phyloP scores from a whole-genome alignment of 1,284 basidiomycete genomes.

The Mrakiaceae sp. region DNA sequence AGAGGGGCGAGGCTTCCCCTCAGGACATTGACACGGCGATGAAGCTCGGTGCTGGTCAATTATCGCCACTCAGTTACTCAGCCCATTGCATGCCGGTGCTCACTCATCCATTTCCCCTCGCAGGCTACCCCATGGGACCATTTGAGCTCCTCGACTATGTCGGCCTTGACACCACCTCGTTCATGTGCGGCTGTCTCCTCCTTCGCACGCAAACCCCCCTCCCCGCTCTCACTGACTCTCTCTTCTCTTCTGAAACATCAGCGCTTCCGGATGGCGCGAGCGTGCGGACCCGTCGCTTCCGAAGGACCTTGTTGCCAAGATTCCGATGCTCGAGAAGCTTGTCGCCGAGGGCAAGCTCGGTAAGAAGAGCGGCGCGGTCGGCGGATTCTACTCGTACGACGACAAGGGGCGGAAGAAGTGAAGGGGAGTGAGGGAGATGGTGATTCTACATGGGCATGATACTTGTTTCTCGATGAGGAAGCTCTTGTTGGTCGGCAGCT shows the following conservation, averaged over 20 bases:
- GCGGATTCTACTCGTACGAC: slow-evolving; percentile 38
- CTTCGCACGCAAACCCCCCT: too few relatives aligned
- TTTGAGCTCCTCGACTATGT: slow-evolving; percentile 47
- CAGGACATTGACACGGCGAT: slow-evolving; percentile 49
- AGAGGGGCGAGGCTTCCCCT: slow-evolving; percentile 45
- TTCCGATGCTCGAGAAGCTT: slow-evolving; percentile 38
- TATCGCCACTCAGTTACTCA: background rate
- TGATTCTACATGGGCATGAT: too few relatives aligned
- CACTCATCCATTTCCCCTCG: background rate
- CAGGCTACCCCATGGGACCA: slow-evolving; percentile 37
- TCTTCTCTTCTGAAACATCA: too few relatives aligned
- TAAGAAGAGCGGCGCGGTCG: slow-evolving; percentile 38
- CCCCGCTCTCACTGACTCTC: too few relatives aligned
- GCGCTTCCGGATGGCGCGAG: slow-evolving; percentile 42
- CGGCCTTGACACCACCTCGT: slow-evolving; percentile 39
- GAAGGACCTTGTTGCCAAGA: slow-evolving; percentile 37
- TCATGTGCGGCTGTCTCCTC: slow-evolving; percentile 29
- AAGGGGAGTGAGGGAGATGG: too few relatives aligned
- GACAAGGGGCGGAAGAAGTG: background rate
- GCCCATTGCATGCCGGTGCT: background rate
- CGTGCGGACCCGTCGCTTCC: slow-evolving; percentile 36
- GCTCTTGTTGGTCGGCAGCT: too few relatives aligned
- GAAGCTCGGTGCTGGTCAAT: slow-evolving; percentile 46
- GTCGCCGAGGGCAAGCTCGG: slow-evolving; percentile 44
- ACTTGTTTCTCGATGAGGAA: too few relatives aligned